A percentile compares a stretch with the other conserved stretches of the same genome.
Conservation (phyloP, 495 filamentous ascomycete species). For the Collariella sp. region DNA sequence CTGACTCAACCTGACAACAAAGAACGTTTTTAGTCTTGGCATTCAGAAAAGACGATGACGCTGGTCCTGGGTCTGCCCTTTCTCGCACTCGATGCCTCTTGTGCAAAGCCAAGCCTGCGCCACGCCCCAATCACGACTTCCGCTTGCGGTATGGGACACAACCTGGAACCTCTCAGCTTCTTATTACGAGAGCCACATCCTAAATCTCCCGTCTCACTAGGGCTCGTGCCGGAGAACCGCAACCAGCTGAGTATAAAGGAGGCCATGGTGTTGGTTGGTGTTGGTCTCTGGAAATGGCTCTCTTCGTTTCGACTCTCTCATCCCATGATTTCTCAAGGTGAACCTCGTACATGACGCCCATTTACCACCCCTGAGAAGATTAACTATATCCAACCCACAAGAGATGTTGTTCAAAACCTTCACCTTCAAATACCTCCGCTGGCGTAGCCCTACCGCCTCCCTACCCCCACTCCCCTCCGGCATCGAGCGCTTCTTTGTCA, state of each 20-base stretch:
- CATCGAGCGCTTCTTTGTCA: conserved; percentile 27
- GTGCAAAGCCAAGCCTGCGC: background rate
- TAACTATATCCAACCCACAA: background rate
- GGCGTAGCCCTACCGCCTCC: conserved; percentile 13
- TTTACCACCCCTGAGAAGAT: too few species aligned
- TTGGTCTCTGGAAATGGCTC: background rate
- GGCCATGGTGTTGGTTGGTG: too few species aligned
- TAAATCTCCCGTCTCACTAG: background rate
- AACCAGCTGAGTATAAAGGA: conserved; percentile 1
- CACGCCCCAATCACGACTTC: background rate
- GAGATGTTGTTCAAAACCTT: conserved; percentile 13
- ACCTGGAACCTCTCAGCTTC: background rate
- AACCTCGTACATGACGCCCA: too few species aligned
- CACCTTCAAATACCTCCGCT: conserved; percentile 25
- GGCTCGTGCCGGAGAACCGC: background rate
- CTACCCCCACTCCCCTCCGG: conserved; percentile 23
- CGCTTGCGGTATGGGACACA: conserved; percentile 1
- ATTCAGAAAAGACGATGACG: too few species aligned
- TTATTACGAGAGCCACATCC: background rate
- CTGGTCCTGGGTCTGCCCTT: background rate
- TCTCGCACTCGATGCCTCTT: background rate
- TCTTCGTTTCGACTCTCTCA: too few species aligned
- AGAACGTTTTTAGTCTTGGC: too few species aligned
- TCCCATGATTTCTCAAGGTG: too few species aligned
- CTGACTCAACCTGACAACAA: too few species aligned